Conservation (phyloP, 2,329 filamentous ascomycete species). For the Aureobasidium sp. region DNA sequence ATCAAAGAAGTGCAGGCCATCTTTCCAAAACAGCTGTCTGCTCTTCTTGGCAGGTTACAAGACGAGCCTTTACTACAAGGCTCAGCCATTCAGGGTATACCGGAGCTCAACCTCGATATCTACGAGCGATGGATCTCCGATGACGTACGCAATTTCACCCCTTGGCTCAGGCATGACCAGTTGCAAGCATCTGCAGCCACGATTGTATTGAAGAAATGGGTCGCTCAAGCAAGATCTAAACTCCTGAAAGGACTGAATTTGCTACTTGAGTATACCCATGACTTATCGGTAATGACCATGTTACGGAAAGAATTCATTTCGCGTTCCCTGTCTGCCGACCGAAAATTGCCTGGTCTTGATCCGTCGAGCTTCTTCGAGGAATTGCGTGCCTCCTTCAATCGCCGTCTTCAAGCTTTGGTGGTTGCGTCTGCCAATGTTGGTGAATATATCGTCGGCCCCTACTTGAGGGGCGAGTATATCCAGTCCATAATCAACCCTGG, state of each 20-base stretch:
- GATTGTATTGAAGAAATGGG: conserved; percentile 55
- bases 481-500: not conserved
- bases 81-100: conserved; percentile 53
- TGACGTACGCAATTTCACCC: conserved; percentile 76
- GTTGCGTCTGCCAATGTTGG: not conserved
- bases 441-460: not conserved
- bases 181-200: conserved; percentile 33
- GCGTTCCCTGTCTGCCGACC: conserved; percentile 3
- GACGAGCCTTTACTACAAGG: conserved; percentile 65
- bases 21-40: conserved; percentile 62
- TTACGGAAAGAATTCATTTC: conserved; percentile 12
- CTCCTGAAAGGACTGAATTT: conserved; percentile 44
- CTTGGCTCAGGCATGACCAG: conserved; percentile 78
- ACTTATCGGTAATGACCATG: not conserved
- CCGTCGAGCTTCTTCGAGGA: conserved; percentile 13
- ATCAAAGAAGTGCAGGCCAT: conserved; percentile 68
- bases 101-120: conserved; percentile 68
- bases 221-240: conserved; percentile 57
- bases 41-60: conserved; percentile 62
- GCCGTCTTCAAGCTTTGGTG: not conserved
- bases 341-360: conserved; percentile 15
- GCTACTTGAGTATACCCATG: not conserved
- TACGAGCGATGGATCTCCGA: conserved; percentile 73
- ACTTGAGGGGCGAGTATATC: not conserved
- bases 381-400: conserved; percentile 10